A percentile compares a stretch with the other conserved stretches of the same genome.
phyloP scores from a whole-genome alignment of 805 yeast species.

The Barnettozyma botsteinii region DNA sequence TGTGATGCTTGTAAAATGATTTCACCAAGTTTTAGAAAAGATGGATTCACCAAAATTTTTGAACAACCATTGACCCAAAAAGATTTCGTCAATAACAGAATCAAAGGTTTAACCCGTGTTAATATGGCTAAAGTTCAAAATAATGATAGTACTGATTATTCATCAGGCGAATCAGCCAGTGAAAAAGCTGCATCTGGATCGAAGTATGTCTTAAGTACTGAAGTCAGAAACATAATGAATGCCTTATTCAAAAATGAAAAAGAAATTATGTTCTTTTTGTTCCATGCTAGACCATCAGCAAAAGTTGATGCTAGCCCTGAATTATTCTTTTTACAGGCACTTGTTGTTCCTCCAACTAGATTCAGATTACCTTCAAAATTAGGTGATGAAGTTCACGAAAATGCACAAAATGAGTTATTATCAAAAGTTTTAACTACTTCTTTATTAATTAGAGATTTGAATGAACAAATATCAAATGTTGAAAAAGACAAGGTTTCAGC shows the following conservation, averaged over 20 bases:
- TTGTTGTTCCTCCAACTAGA: slow-evolving; percentile 94
- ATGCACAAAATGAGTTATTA: slow-evolving; percentile 83
- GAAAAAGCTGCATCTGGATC: slow-evolving; percentile 55
- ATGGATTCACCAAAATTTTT: slow-evolving; percentile 88
- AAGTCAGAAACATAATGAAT: slow-evolving; percentile 72
- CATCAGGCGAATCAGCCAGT: slow-evolving; percentile 9
- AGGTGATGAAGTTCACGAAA: slow-evolving; percentile 95
- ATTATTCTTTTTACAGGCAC: slow-evolving; percentile 80
- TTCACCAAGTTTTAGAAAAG: slow-evolving; percentile 91
- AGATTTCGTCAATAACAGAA: slow-evolving; percentile 74
- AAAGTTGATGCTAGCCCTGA: slow-evolving; percentile 55
- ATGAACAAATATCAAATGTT: slow-evolving; percentile 67
- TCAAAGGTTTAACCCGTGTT: slow-evolving; percentile 71
- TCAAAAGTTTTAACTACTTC: slow-evolving; percentile 77
- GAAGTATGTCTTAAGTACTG: slow-evolving; percentile 82
- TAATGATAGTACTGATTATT: slow-evolving; percentile 28
- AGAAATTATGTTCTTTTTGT: slow-evolving; percentile 58
- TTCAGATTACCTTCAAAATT: slow-evolving; percentile 94
- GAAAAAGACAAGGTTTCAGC: slow-evolving; percentile 54
- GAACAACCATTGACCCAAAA: slow-evolving; percentile 81
- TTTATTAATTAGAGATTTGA: slow-evolving; percentile 78
- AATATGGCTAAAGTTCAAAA: slow-evolving; percentile 39
- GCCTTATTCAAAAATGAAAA: slow-evolving; percentile 74
- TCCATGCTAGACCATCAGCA: slow-evolving; percentile 71
- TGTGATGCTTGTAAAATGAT: slow-evolving; percentile 97